Percentiles rank a stretch among this genome's conserved stretches.
phyloP scores from a whole-genome alignment of 306 rosid species.

The Pyrus pyrifolia region DNA sequence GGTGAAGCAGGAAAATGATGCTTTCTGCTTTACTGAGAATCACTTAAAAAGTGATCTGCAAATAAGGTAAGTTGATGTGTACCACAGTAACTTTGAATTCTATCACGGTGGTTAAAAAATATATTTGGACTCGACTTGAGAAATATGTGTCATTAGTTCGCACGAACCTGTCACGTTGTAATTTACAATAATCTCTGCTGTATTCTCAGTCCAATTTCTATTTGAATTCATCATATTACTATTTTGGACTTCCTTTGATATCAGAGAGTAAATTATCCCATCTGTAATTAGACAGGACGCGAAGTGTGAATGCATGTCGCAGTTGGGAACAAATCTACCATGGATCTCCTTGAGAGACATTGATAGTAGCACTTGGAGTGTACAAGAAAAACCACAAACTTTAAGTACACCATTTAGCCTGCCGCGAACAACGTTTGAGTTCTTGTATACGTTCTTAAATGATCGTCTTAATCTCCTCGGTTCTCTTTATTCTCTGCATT shows the following conservation, averaged over 20 bases:
- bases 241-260: not conserved
- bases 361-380: not conserved
- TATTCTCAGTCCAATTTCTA: not conserved
- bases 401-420: not conserved
- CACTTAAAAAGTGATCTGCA: constrained; percentile 26
- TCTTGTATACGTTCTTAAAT: not conserved
- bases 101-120: too few species aligned
- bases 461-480: not conserved
- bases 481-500: not conserved
- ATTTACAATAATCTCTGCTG: not conserved
- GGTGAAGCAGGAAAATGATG: constrained; percentile 49
- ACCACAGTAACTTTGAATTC: not conserved
- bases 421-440: not conserved
- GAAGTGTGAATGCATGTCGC: not conserved
- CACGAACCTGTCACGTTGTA: not conserved
- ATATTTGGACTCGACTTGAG: not conserved
- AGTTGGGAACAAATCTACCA: not conserved
- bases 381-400: not conserved
- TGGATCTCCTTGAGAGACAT: not conserved
- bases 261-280: not conserved
- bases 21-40: constrained; percentile 53
- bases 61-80: constrained; percentile 23
- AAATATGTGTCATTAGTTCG: not conserved
- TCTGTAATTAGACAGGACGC: not conserved
- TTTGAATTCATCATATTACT: not conserved